Percentiles rank a stretch among this genome's conserved stretches.
phyloP scores from a whole-genome alignment of 257 asterid species.

The Datura wrightii region DNA sequence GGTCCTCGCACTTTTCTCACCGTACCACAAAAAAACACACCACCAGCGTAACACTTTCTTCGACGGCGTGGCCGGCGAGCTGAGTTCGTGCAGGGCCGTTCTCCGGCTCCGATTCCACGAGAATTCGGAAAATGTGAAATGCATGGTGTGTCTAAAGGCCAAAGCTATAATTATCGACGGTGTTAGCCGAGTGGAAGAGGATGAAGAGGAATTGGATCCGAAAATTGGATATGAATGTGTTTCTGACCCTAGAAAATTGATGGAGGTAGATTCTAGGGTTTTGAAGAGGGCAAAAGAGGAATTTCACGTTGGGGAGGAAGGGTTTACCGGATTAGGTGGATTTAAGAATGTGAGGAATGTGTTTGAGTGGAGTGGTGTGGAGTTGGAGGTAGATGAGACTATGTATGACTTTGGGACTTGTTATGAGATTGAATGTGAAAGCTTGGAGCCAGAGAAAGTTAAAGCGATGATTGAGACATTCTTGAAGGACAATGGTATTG shows the following conservation, averaged over 20 bases:
- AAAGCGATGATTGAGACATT: conserved; percentile 69
- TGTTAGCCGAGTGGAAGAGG: conserved; percentile 89
- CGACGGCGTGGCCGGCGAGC: conserved; percentile 72
- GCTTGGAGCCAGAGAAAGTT: conserved; percentile 78
- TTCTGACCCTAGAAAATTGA: conserved; percentile 55
- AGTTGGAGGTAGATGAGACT: conserved; percentile 86
- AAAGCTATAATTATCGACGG: conserved; percentile 79
- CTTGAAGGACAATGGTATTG: conserved; percentile 74
- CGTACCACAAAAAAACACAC: conserved; percentile 65
- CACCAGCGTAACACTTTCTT: conserved; percentile 84
- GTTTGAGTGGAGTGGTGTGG: conserved; percentile 80
- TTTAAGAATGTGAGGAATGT: conserved; percentile 81
- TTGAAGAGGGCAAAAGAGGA: conserved; percentile 75
- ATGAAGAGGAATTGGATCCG: conserved; percentile 83
- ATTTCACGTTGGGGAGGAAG: conserved; percentile 59
- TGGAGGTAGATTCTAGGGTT: conserved; percentile 64
- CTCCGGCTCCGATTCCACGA: conserved; percentile 94
- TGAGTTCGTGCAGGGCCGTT: conserved; percentile 65
- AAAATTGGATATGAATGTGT: conserved; percentile 61
- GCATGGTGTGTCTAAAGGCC: conserved; percentile 75
- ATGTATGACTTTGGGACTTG: conserved; percentile 80
- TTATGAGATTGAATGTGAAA: conserved; percentile 94
- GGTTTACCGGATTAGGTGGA: conserved; percentile 79
- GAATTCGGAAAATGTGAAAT: conserved; percentile 54
- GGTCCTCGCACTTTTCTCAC: conserved; percentile 61